Evolutionary conservation across 352 stramenopile species (phyloP).

Genomic region (Globisporangium recalcitrans): DNA sequence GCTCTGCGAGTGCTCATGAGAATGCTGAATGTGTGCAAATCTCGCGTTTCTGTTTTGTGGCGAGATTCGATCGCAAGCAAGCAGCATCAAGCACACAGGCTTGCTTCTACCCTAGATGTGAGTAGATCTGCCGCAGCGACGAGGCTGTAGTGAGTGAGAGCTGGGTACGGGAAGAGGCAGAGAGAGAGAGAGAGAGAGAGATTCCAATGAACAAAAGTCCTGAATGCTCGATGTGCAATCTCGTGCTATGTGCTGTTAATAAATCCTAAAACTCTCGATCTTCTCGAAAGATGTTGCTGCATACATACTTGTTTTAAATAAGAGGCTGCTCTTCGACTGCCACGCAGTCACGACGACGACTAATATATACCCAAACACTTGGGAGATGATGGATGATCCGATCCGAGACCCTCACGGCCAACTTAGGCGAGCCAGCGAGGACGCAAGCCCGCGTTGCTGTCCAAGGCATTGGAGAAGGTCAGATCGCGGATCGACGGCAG

Average conservation of each 20-base stretch:
- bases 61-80: too few species aligned
- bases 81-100: too few species aligned
- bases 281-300: background rate
- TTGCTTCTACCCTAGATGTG: too few species aligned
- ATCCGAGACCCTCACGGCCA: too few species aligned
- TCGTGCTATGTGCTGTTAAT: too few species aligned
- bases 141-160: too few species aligned
- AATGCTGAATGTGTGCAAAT: background rate
- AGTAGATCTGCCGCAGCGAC: too few species aligned
- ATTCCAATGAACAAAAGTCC: background rate
- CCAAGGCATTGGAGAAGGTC: conserved; percentile 28
- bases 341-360: background rate
- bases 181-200: too few species aligned
- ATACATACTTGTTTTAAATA: conserved; percentile 50
- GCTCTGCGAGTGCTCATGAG: too few species aligned
- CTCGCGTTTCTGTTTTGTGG: background rate
- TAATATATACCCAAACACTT: background rate
- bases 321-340: background rate
- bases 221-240: too few species aligned
- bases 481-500: conserved; percentile 53
- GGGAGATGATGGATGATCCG: background rate
- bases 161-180: too few species aligned
- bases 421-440: conserved; percentile 35
- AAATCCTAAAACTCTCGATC: background rate
- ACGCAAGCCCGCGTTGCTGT: conserved; percentile 2